These are phyloP conservation scores for Jacaranda mimosifolia DNA, from an alignment of 257 asterid species.

Conservation along the genomic window DNA sequence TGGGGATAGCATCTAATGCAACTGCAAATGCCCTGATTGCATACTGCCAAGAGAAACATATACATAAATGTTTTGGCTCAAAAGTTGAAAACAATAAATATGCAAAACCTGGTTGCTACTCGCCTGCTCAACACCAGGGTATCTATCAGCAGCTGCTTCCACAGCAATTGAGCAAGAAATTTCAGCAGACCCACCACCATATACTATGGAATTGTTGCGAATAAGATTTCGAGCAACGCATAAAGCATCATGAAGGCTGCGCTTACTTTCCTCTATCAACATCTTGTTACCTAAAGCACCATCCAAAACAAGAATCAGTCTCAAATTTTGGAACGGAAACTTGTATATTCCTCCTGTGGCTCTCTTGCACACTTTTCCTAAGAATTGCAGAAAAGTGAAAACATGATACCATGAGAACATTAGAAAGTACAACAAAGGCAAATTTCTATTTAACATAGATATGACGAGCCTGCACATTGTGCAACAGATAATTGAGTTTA, in stretches of 20 bases:
- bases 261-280: slow-evolving; percentile 97
- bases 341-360: neutral
- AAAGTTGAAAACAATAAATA: neutral
- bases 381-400: neutral
- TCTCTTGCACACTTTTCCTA: neutral
- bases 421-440: neutral
- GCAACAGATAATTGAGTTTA: neutral
- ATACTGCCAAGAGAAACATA: slow-evolving; percentile 49
- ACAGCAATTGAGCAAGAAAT: slow-evolving; percentile 94
- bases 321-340: neutral
- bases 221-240: slow-evolving; percentile 95
- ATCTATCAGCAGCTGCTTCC: slow-evolving; percentile 94
- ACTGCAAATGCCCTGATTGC: slow-evolving; percentile 94
- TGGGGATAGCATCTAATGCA: slow-evolving; percentile 93
- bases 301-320: slow-evolving; percentile 13
- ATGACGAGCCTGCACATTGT: neutral
- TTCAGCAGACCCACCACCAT: slow-evolving; percentile 99
- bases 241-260: slow-evolving; percentile 95
- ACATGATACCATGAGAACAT: neutral
- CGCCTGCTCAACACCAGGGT: slow-evolving; percentile 99
- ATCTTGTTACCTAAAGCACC: slow-evolving; percentile 86
- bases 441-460: neutral
- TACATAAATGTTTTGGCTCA: slow-evolving; percentile 18
- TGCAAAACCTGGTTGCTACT: neutral
- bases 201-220: slow-evolving; percentile 93